Conservation (phyloP, 352 stramenopile genomes). For the Phytophthora capsici region DNA sequence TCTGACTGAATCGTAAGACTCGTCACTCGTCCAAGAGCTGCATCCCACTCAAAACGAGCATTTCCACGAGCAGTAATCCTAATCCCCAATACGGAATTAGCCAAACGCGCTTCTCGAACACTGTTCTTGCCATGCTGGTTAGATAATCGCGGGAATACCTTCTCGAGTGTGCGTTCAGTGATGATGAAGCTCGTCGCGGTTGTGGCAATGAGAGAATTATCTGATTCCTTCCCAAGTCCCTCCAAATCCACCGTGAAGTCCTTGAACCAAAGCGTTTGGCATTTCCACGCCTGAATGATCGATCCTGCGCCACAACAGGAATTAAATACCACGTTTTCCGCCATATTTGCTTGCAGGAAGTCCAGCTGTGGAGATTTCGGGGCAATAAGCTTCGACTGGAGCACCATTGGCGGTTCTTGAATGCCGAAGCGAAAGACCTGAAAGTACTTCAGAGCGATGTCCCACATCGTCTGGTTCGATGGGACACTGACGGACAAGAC, state of each 20-base stretch:
- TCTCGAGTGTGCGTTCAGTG: constrained; percentile 4
- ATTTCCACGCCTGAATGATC: constrained; percentile 5
- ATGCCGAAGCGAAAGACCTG: constrained; percentile 10
- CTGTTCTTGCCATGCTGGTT: not conserved
- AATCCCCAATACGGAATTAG: not conserved
- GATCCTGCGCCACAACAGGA: not conserved
- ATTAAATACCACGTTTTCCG: not conserved
- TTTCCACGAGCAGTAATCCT: not conserved
- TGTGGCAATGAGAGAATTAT: not conserved
- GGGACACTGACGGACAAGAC: not conserved
- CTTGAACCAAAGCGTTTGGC: constrained; percentile 2
- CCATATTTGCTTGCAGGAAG: constrained; percentile 7
- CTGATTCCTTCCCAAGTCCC: not conserved
- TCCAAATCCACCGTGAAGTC: constrained; percentile 4
- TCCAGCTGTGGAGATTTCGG: not conserved
- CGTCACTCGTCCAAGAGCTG: constrained; percentile 2
- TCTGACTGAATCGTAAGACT: constrained; percentile 1
- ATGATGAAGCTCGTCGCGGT: constrained; percentile 12
- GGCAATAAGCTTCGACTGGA: not conserved
- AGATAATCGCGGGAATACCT: not conserved
- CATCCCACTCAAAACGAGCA: constrained; percentile 4
- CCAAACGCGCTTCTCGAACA: not conserved
- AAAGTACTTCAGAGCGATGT: constrained; percentile 5
- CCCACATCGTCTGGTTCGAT: constrained; percentile 5
- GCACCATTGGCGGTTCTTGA: not conserved